Conservation (phyloP, 1,284 basidiomycete genomes). For the Laetiporus sulphureus region DNA sequence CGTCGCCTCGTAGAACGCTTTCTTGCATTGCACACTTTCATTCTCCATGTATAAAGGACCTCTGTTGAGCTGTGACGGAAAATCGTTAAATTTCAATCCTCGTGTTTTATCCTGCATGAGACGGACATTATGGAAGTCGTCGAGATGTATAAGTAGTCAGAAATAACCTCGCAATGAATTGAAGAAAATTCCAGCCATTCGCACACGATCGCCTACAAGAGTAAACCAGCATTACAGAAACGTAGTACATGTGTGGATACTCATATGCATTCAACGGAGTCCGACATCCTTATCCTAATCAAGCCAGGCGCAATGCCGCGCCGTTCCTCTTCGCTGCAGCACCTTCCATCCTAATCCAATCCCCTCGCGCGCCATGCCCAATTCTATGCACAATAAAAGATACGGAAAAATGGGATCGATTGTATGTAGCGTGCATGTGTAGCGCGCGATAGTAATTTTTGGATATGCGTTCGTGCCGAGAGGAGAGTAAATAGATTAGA, state of each 20-base stretch:
- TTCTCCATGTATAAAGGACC: no score
- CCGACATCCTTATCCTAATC: constrained; percentile 3
- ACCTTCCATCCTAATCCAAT: background rate
- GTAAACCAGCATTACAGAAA: constrained; percentile 5
- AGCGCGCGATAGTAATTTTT: constrained; percentile 4
- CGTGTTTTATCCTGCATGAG: no score
- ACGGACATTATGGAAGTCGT: no score
- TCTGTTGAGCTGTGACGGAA: no score
- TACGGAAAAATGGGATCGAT: background rate
- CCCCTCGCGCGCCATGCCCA: background rate
- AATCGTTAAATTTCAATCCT: no score
- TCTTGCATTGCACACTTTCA: no score
- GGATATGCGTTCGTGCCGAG: background rate
- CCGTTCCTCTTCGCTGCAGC: no score
- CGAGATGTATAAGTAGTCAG: no score
- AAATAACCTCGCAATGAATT: no score
- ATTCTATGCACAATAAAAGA: constrained; percentile 3
- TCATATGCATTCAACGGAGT: background rate
- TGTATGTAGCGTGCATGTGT: constrained; percentile 1
- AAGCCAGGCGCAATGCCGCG: no score
- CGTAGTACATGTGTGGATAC: constrained; percentile 6
- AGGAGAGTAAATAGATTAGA: constrained; percentile 2
- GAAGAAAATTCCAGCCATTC: no score
- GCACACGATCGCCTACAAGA: constrained; percentile 4
- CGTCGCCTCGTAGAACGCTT: no score